These are phyloP conservation scores for Exobasidium rhododendri DNA, from an alignment of 1,284 basidiomycete species.

Conservation along the genomic window DNA sequence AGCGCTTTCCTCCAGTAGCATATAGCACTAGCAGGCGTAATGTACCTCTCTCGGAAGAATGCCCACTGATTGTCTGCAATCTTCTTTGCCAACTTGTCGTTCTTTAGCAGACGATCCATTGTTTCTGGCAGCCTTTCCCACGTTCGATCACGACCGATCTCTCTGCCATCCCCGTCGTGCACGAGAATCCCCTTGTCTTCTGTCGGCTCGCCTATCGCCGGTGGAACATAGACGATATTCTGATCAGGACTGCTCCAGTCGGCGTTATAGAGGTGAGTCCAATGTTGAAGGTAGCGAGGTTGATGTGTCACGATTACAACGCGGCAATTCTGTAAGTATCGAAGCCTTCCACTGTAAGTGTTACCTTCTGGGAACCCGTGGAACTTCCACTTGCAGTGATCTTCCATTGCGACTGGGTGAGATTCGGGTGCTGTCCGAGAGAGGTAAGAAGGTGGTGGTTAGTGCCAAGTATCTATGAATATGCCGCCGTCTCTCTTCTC, in stretches of 20 bases:
- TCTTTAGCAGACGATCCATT: conserved; percentile 35
- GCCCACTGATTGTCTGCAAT: conserved; percentile 48
- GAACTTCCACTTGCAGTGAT: conserved; percentile 50
- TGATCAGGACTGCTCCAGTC: conserved; percentile 42
- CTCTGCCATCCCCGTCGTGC: conserved; percentile 23
- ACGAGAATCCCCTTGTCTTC: conserved; percentile 24
- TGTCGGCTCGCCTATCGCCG: conserved; percentile 12
- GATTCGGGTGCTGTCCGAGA: neutral
- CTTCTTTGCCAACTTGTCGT: conserved; percentile 34
- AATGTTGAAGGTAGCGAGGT: conserved; percentile 48
- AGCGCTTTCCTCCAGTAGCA: conserved; percentile 47
- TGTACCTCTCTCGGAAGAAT: conserved; percentile 43
- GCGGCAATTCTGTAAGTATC: conserved; percentile 48
- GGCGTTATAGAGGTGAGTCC: conserved; percentile 47
- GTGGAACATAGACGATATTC: conserved; percentile 50
- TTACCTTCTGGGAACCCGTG: conserved; percentile 49
- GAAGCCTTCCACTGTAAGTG: conserved; percentile 43
- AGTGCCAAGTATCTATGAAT: too few species aligned
- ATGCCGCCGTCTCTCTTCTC: too few species aligned
- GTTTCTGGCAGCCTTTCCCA: conserved; percentile 44
- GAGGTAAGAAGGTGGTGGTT: too few species aligned
- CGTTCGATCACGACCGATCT: conserved; percentile 22
- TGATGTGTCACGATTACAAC: conserved; percentile 46
- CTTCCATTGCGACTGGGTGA: conserved; percentile 33
- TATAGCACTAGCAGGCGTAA: conserved; percentile 32